Conservation (phyloP, 2,329 filamentous ascomycete species). For the Xylaria sp. region DNA sequence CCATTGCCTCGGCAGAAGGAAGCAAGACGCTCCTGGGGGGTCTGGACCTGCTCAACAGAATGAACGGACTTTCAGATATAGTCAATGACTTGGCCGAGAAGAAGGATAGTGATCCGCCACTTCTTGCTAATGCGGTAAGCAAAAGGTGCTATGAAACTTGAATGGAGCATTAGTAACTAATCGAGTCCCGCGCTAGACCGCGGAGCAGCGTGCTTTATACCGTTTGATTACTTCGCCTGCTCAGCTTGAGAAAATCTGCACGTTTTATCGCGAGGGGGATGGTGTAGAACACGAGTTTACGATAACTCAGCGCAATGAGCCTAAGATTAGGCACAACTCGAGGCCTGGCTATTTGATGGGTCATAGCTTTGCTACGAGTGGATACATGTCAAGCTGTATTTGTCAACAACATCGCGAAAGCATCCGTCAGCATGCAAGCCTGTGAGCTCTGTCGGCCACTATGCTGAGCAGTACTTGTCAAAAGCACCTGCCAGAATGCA, state of each 20-base stretch:
- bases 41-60: background rate
- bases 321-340: background rate
- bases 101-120: background rate
- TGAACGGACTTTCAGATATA: background rate
- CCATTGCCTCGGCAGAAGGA: background rate
- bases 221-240: slow-evolving; percentile 3
- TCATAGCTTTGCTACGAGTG: background rate
- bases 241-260: slow-evolving; percentile 10
- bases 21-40: background rate
- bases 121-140: background rate
- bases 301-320: background rate
- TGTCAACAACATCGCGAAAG: background rate
- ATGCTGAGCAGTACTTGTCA: background rate
- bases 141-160: background rate
- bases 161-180: background rate
- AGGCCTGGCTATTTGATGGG: background rate
- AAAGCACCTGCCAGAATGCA: slow-evolving; percentile 22
- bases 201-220: slow-evolving; percentile 11
- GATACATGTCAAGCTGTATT: background rate
- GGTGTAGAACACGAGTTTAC: slow-evolving; percentile 2
- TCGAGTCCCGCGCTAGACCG: background rate
- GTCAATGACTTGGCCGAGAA: background rate
- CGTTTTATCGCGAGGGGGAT: background rate
- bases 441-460: background rate
- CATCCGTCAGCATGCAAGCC: background rate